These are phyloP conservation scores for Monilinia aucupariae DNA, from an alignment of 2,329 filamentous ascomycete species.

Conservation along the genomic window DNA sequence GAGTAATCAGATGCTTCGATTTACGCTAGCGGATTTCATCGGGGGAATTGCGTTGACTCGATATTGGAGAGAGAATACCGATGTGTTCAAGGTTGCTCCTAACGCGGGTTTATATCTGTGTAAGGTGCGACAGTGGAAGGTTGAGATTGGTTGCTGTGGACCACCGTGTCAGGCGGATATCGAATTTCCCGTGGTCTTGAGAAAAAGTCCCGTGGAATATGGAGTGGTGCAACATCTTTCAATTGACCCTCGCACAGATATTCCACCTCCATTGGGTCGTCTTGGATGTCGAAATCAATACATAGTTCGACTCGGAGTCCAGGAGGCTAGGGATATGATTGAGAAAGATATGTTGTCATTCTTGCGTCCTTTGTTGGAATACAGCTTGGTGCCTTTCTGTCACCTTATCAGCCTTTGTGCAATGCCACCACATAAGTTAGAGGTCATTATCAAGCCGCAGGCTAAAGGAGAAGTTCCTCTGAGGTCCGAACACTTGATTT, in stretches of 20 bases:
- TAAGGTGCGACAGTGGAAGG: not conserved
- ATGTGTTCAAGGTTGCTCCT: not conserved
- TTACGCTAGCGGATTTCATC: too few relatives aligned
- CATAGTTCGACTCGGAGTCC: not conserved
- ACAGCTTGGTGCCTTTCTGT: constrained; percentile 1
- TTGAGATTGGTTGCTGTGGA: not conserved
- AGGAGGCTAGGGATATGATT: not conserved
- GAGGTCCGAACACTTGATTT: not conserved
- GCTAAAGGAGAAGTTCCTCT: not conserved
- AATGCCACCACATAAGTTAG: not conserved
- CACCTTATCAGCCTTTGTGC: too few relatives aligned
- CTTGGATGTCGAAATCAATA: not conserved
- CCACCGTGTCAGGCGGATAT: not conserved
- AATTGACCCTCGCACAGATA: not conserved
- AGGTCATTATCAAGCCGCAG: not conserved
- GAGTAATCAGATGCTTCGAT: too few relatives aligned
- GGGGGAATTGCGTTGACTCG: not conserved
- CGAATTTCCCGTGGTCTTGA: not conserved
- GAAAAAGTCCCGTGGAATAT: not conserved
- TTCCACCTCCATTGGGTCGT: not conserved
- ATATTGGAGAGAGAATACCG: not conserved
- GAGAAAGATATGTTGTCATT: not conserved
- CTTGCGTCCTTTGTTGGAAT: not conserved
- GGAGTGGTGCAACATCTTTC: not conserved
- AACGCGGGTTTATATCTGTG: not conserved